Conservation (phyloP, 1,139 yeast genomes). For the Blastobotrys raffinosifermentans region DNA sequence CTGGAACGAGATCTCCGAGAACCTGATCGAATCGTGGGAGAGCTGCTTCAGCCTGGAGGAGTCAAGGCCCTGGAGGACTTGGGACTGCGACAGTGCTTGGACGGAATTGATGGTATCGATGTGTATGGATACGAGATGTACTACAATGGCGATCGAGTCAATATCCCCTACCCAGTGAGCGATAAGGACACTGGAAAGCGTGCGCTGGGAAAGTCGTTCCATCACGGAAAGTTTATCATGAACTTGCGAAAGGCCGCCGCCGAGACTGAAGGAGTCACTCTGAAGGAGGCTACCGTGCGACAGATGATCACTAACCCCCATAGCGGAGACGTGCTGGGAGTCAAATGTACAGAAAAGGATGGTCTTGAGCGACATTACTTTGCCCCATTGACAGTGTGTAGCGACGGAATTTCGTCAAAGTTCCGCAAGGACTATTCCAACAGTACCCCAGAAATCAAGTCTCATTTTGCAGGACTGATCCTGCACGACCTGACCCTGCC, state of each 20-base stretch:
- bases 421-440: conserved; percentile 69
- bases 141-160: conserved; percentile 50
- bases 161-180: conserved; percentile 59
- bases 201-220: conserved; percentile 73
- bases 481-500: conserved; percentile 70
- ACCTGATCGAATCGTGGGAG: conserved; percentile 97
- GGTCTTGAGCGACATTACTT: conserved; percentile 35
- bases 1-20: conserved; percentile 81
- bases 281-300: conserved; percentile 77
- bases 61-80: conserved; percentile 70
- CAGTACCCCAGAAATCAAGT: conserved; percentile 60
- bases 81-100: conserved; percentile 76
- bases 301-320: conserved; percentile 50
- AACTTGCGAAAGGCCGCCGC: conserved; percentile 71
- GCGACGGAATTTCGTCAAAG: conserved; percentile 94
- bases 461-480: conserved; percentile 83
- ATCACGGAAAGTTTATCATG: conserved; percentile 81
- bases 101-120: conserved; percentile 72
- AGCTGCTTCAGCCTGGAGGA: conserved; percentile 93
- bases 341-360: conserved; percentile 35
- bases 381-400: conserved; percentile 65
- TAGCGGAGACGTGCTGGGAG: conserved; percentile 59
- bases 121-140: conserved; percentile 79
- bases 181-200: conserved; percentile 24
- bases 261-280: conserved; percentile 55